phyloP scores from a whole-genome alignment of 805 yeast genomes.

The Pichia ethanolica region DNA sequence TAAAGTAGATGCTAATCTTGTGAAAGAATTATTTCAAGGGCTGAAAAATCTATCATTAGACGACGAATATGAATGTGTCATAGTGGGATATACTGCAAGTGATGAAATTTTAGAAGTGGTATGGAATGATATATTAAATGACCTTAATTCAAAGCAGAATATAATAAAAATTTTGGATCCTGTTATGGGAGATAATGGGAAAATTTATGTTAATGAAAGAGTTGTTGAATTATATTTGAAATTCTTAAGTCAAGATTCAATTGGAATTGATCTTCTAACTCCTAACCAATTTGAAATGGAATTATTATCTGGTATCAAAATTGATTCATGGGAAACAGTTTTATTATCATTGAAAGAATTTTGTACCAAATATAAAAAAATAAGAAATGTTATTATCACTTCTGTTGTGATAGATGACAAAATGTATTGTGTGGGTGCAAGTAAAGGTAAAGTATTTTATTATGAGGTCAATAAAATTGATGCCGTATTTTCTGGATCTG shows the following conservation, averaged over 20 bases:
- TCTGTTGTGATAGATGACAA: slow-evolving; percentile 36
- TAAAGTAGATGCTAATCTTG: slow-evolving; percentile 36
- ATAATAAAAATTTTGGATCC: slow-evolving; percentile 73
- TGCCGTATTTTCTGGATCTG: slow-evolving; percentile 66
- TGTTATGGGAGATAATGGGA: slow-evolving; percentile 86
- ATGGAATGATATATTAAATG: slow-evolving; percentile 21
- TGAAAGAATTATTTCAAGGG: slow-evolving; percentile 49
- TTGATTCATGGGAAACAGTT: slow-evolving; percentile 33
- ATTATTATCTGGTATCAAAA: slow-evolving; percentile 40
- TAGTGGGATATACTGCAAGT: slow-evolving; percentile 77
- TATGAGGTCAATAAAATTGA: slow-evolving; percentile 41
- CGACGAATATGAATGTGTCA: slow-evolving; percentile 51
- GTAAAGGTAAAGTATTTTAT: slow-evolving; percentile 23
- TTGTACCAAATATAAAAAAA: slow-evolving; percentile 32
- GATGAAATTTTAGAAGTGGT: slow-evolving; percentile 47
- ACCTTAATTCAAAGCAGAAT: slow-evolving; percentile 10
- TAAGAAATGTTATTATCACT: slow-evolving; percentile 51
- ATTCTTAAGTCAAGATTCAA: slow-evolving; percentile 32
- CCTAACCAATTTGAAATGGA: slow-evolving; percentile 78
- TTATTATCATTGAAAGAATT: slow-evolving; percentile 35
- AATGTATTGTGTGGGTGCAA: slow-evolving; percentile 37
- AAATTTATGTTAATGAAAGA: slow-evolving; percentile 59
- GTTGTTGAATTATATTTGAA: slow-evolving; percentile 46
- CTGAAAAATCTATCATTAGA: slow-evolving; percentile 35
- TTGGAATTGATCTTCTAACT: slow-evolving; percentile 42